Percentiles rank a stretch among this genome's conserved stretches.
These are phyloP conservation scores for Coffea canephora DNA, from an alignment of 257 asterid genomes.

Conservation along the genomic window DNA sequence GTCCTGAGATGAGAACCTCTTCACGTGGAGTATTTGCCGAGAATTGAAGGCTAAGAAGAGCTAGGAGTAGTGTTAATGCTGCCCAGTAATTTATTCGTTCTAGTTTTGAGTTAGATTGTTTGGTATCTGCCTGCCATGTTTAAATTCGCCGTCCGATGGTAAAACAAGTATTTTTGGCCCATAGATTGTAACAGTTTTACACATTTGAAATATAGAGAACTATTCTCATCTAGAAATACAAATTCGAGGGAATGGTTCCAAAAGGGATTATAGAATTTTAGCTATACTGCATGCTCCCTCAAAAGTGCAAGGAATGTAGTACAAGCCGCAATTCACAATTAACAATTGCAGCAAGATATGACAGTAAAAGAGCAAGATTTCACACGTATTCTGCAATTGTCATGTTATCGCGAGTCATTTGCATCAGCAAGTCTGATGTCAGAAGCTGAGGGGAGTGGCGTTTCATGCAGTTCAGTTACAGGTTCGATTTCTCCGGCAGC, in stretches of 20 bases:
- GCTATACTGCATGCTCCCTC: neutral
- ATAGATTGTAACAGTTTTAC: no score
- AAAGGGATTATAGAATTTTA: no score
- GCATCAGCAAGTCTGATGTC: neutral
- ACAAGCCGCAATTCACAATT: neutral
- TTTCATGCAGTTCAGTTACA: neutral
- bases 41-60: neutral
- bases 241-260: no score
- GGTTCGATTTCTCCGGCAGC: conserved; percentile 20
- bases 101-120: neutral
- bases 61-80: neutral
- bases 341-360: neutral
- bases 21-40: neutral
- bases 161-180: no score
- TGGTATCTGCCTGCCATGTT: no score
- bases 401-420: neutral
- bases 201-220: no score
- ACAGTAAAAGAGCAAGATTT: neutral
- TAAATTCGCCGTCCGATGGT: no score
- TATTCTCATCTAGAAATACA: no score
- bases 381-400: neutral
- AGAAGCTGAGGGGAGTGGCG: neutral
- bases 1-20: neutral
- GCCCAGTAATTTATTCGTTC: neutral
- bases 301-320: neutral